Evolutionary conservation across 208 protist species (phyloP), one percentile per base, ranked within the genome.

Genomic region (Crithidia sp.): DNA sequence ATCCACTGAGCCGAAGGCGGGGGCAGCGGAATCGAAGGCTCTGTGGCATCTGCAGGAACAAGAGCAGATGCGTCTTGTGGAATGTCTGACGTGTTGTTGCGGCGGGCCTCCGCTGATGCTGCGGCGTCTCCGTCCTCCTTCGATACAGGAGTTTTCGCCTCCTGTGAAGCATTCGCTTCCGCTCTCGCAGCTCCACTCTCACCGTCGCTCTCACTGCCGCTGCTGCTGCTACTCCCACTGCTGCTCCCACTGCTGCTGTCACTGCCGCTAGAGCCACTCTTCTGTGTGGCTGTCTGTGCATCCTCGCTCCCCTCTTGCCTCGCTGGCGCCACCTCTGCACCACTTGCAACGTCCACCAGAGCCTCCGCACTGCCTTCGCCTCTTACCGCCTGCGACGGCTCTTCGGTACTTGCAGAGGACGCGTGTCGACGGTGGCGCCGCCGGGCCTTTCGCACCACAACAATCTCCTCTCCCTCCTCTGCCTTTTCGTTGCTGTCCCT

Each of bases 1-100:
- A 93, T 59, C 88, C 88, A 93, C 52, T 68, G 74, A 8, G 82
- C 79, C 17, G 79, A 84, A 3, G 74, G 69, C 52, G 79, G 79
- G 0, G 74, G 79, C 40, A 67, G 79, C 16, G 40, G 71, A 52
- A 67, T 53, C 36, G 39, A 43, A 4, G 59, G 47, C 1, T 40
- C 52, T 10, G 45, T 1, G 1, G 28, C 28, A 28, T 28, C 28
- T 28, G 28, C 28, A 28, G 28, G 0, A 28, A 28, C 28, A 1
- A 28, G 28, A 28, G 1, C 28, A 28, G 28, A 28, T 28, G 28
- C 28, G 28, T 28, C 28, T 28, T 28, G 28, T 1, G 28, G 1
- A 1, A 28, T 28, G 28, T 28, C 28, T 1, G 28, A 28, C 28
- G 28, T 28, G 28, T 28, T 28, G 28, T 28, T 28, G 28, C 1